Percentiles rank a stretch among this genome's conserved stretches.
Evolutionary conservation across 805 yeast species (phyloP).

Genomic region (Wickerhamomyces xylosicus): DNA sequence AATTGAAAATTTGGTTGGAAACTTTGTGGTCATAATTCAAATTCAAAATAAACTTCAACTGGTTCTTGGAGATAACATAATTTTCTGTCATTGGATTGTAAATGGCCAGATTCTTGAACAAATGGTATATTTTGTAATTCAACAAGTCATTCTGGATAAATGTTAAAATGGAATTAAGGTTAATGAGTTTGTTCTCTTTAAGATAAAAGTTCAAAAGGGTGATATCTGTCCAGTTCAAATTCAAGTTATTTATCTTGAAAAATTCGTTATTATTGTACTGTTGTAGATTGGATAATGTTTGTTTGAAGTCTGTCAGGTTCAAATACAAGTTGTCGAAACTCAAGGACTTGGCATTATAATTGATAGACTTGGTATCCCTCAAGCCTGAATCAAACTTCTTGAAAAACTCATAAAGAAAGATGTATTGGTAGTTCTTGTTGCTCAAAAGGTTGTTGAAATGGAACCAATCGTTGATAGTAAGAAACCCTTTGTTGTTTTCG

Average conservation of each 20-base stretch:
- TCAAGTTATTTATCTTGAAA: slow-evolving; percentile 20
- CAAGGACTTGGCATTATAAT: slow-evolving; percentile 26
- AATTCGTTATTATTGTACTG: slow-evolving; percentile 22
- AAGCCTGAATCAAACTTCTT: slow-evolving; percentile 31
- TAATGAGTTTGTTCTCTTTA: slow-evolving; percentile 19
- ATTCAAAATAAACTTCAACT: slow-evolving; percentile 23
- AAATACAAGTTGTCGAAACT: slow-evolving; percentile 27
- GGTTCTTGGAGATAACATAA: slow-evolving; percentile 24
- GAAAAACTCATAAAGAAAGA: slow-evolving; percentile 44
- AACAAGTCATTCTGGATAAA: slow-evolving; percentile 30
- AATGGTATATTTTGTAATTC: slow-evolving; percentile 22
- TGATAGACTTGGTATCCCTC: slow-evolving; percentile 22
- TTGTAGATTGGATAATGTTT: slow-evolving; percentile 23
- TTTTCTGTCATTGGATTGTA: slow-evolving; percentile 20
- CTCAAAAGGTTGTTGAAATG: slow-evolving; percentile 49
- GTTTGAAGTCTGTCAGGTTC: slow-evolving; percentile 21
- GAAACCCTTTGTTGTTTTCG: slow-evolving; percentile 54
- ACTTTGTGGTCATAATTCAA: slow-evolving; percentile 28
- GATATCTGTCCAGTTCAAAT: slow-evolving; percentile 26
- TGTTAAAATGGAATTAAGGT: slow-evolving; percentile 29
- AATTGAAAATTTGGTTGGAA: slow-evolving; percentile 25
- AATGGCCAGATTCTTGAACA: slow-evolving; percentile 19
- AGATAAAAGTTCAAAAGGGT: slow-evolving; percentile 12
- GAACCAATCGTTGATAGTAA: slow-evolving; percentile 63
- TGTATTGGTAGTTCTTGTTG: slow-evolving; percentile 36